Base-by-base conservation (phyloP, 768 basidiomycete genomes). In the Cyclocybe aegerita region DNA sequence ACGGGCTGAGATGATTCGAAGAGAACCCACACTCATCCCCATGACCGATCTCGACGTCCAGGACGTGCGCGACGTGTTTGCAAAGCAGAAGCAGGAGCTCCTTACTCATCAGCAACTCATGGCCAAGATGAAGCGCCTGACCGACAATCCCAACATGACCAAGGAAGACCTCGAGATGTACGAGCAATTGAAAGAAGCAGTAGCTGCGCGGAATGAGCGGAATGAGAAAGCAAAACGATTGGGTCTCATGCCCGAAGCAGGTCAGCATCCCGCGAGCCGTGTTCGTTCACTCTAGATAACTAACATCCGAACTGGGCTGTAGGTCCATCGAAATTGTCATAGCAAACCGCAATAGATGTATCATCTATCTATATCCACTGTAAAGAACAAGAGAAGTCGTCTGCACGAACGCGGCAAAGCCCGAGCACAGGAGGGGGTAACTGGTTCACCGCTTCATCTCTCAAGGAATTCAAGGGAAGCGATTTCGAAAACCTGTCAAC, bases 31-130 rank as follows among this genome's bases (percentile, higher is more conserved):
- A 1, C 75, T 87, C 48, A 87, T 93, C 55, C 79, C 78, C 29
- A 82, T 93, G 81, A 81, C 74, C 53, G 89, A 91, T 65, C 65
- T 75, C 15, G 90, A 92, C 64, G 85, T 93, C 29, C 86, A 91
- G 70, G 88, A 90, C 54, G 73, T 91, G 37, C 82, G 88, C 37
- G 81, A 85, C 43, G 66, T 85, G 60, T 72, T 81, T 4, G 69
- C 70, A 17, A 71, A 77, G 55, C 78, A 80, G 52, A 80, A 75
- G 54, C 59, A 68, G 7, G 74, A 77, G 4, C 63, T 65, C 11
- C 64, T 69, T 1, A 63, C 64, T 29, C 71, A 75, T 15, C 75
- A 79, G 56, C 68, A 67, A 44, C 63, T 73, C 41, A 63, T 77
- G 49, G 49, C 64, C 37, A 77, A 73, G 44, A 73, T 79, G 69